Evolutionary conservation across 2,329 filamentous ascomycete species (phyloP), one percentile per base, ranked within the genome.

Genomic region (Onygena corvina): DNA sequence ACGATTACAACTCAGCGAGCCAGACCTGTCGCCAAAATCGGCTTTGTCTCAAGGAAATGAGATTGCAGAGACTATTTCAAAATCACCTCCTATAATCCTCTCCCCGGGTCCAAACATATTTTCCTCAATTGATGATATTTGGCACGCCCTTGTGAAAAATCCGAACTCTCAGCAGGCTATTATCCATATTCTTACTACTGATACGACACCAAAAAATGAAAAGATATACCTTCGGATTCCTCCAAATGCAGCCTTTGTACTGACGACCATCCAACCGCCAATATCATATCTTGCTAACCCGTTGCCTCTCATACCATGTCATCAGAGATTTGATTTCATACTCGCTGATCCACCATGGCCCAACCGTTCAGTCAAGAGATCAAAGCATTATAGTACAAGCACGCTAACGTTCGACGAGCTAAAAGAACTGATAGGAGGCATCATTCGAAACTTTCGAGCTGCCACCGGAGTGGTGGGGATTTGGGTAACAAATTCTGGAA

Each of bases 341-440:
- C 60, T 82, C 2, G 65, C 81, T 33, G 79, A 83, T 57, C 79
- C 79, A 3, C 79, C 79, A 1, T 83, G 79, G 79, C 71, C 76
- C 16, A 82, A 80, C 56, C 67, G 72, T 20, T 81, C 77, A 8
- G 79, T 75, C 18, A 71, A 71, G 42, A 70, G 76, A 29, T 73
- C 72, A 31, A 59, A 61, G 16, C 66, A 73, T 54, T 76, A 79
- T 61, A 59, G 65, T 9, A 64, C 60, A 9, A 59, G 62, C 47
- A 47, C 55, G 3, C 16, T 36, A 9, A 61, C 63, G 40, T 54
- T 62, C 45, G 55, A 59, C 2, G 9, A 50, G 3, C 57, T 69
- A 4, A 60, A 57, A 12, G 27, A 53, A n/a, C 57, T 60, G n/a
- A 60, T 76, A 40, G 56, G 61, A n/a, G 60, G 67, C 47, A 61